Percentiles rank a stretch among this genome's conserved stretches.
phyloP scores from a whole-genome alignment of 2,329 filamentous ascomycete species.

The Beauveria scarabaeidicola region DNA sequence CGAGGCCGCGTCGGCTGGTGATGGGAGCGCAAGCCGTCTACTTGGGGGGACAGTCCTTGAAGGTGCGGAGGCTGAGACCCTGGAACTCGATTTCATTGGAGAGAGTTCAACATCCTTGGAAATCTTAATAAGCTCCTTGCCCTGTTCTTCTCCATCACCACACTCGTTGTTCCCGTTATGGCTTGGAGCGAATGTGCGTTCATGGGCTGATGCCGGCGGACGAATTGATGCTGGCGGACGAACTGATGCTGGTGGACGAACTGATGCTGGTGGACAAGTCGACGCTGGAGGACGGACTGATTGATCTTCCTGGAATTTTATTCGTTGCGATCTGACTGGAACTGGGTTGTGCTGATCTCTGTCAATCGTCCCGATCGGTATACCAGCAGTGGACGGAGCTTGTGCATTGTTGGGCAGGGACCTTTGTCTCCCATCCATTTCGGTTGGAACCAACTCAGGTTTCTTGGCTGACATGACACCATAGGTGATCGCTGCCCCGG shows the following conservation, averaged over 20 bases:
- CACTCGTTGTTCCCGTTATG: neutral
- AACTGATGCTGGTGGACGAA: neutral
- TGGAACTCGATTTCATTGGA: neutral
- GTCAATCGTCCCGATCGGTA: neutral
- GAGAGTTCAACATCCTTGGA: neutral
- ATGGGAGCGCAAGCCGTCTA: neutral
- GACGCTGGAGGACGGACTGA: neutral
- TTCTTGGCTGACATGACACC: conserved; percentile 43
- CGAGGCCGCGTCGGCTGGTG: neutral
- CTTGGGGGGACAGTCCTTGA: neutral
- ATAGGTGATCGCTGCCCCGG: conserved; percentile 57
- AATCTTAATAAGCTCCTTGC: neutral
- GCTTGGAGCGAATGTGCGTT: neutral
- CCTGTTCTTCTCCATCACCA: neutral
- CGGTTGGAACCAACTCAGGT: conserved; percentile 7
- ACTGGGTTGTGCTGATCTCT: neutral
- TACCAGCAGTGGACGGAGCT: neutral
- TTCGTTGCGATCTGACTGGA: neutral
- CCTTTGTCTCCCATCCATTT: conserved; percentile 42
- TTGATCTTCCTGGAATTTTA: conserved; percentile 1
- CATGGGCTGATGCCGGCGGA: neutral
- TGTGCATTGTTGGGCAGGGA: neutral
- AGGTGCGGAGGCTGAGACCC: neutral
- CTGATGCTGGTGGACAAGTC: neutral
- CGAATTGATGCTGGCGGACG: neutral